A percentile compares a stretch with the other conserved stretches of the same genome.
These are phyloP conservation scores for Prunus kanzakura DNA, from an alignment of 306 rosid genomes.

Conservation along the genomic window DNA sequence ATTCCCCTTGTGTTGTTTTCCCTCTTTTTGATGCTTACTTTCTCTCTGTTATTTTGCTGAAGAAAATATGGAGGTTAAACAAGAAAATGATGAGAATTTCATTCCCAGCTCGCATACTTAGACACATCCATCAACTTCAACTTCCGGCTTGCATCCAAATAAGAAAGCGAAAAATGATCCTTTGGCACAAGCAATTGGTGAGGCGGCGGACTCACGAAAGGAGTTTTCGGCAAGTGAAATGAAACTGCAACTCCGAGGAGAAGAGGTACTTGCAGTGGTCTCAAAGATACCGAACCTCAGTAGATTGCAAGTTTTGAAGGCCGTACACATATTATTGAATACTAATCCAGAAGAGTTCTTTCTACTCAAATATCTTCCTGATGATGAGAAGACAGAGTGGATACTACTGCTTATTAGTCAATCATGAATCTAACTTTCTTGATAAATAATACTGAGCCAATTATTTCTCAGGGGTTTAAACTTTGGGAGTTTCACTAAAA, in stretches of 20 bases:
- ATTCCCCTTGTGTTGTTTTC: too few relatives aligned
- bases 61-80: too few relatives aligned
- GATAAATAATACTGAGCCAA: too few relatives aligned
- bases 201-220: not conserved
- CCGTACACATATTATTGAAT: not conserved
- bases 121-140: too few relatives aligned
- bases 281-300: not conserved
- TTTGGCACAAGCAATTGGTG: not conserved
- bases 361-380: not conserved
- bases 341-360: constrained; percentile 1
- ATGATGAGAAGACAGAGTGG: not conserved
- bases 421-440: not conserved
- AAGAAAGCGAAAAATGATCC: not conserved
- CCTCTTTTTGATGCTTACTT: too few relatives aligned
- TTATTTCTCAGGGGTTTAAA: too few relatives aligned
- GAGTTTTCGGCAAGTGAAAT: not conserved
- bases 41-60: too few relatives aligned
- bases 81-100: too few relatives aligned
- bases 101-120: too few relatives aligned
- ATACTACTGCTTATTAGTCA: not conserved
- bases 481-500: too few relatives aligned
- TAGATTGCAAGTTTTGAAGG: not conserved
- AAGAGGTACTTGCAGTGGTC: not conserved
- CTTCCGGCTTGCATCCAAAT: not conserved
- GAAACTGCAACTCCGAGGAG: not conserved